Evolutionary conservation across 352 stramenopile species (phyloP).

Genomic region (Pythium utonaiense): DNA sequence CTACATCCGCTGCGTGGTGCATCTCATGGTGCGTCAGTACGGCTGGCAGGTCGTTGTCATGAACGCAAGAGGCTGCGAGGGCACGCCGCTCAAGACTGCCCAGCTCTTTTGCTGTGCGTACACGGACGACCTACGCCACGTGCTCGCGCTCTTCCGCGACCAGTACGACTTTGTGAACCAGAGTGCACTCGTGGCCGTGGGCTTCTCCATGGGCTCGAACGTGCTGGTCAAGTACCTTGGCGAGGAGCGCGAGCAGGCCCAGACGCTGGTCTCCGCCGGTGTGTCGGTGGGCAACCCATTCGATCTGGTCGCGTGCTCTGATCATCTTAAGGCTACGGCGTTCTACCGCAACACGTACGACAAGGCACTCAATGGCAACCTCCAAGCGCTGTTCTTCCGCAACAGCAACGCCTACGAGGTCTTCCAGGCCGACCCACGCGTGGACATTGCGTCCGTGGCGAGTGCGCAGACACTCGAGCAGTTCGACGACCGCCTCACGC

Average conservation of each 20-base stretch:
- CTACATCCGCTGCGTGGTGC: constrained; percentile 58
- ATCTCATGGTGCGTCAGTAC: constrained; percentile 25
- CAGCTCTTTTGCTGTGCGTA: constrained; percentile 70
- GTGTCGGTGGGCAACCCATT: constrained; percentile 74
- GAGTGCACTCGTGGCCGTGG: constrained; percentile 40
- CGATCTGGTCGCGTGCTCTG: constrained; percentile 44
- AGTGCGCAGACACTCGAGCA: constrained; percentile 38
- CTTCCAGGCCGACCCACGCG: constrained; percentile 37
- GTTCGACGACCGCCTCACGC: constrained; percentile 65
- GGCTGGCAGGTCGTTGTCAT: constrained; percentile 74
- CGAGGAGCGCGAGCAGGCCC: constrained; percentile 33
- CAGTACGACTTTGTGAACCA: constrained; percentile 41
- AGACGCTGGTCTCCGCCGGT: constrained; percentile 33
- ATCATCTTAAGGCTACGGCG: constrained; percentile 37
- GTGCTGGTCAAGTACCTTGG: constrained; percentile 77
- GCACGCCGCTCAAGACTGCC: constrained; percentile 48
- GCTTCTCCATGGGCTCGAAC: constrained; percentile 74
- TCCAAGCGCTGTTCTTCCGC: constrained; percentile 56
- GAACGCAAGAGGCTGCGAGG: constrained; percentile 65
- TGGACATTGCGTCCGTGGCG: constrained; percentile 43
- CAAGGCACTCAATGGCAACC: constrained; percentile 38
- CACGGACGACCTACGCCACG: constrained; percentile 60
- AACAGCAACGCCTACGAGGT: constrained; percentile 62
- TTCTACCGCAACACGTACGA: constrained; percentile 65
- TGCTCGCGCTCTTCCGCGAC: constrained; percentile 29